Conservation (phyloP, 208 protist species). For the Acanthamoeba healyi region DNA sequence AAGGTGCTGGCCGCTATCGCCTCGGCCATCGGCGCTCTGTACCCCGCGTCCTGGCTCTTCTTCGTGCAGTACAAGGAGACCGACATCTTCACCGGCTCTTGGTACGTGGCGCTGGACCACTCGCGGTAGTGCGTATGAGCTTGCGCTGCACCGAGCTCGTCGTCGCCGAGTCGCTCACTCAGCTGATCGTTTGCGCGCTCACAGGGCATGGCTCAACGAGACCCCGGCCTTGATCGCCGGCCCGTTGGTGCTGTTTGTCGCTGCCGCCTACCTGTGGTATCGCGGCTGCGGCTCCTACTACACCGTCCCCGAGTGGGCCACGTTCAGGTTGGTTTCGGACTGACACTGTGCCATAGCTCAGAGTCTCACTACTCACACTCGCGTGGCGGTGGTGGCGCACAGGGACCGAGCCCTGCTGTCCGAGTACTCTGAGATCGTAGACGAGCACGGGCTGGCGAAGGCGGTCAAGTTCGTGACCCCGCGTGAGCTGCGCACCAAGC, state of each 20-base stretch:
- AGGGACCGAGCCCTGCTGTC: background rate
- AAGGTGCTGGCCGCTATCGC: background rate
- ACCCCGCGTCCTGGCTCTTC: slow-evolving; percentile 34
- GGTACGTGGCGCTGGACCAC: too few species aligned
- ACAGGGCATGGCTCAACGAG: background rate
- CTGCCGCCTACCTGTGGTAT: background rate
- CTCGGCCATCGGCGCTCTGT: background rate
- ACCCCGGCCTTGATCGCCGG: background rate
- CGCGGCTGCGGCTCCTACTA: background rate
- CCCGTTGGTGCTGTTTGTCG: background rate
- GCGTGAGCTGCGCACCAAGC: background rate
- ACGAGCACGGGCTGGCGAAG: background rate
- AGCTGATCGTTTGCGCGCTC: background rate
- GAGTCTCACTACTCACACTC: too few species aligned
- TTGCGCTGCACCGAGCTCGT: too few species aligned
- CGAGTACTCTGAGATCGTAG: slow-evolving; percentile 7
- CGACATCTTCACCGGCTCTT: background rate
- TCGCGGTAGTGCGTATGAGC: too few species aligned
- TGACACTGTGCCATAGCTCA: too few species aligned
- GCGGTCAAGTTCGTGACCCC: background rate
- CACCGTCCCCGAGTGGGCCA: background rate
- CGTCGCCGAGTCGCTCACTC: background rate
- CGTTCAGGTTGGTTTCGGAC: background rate
- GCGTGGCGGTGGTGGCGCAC: background rate
- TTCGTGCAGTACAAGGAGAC: background rate